Base-by-base conservation (phyloP, 805 yeast species). In the Lipomyces yamanashiensis region DNA sequence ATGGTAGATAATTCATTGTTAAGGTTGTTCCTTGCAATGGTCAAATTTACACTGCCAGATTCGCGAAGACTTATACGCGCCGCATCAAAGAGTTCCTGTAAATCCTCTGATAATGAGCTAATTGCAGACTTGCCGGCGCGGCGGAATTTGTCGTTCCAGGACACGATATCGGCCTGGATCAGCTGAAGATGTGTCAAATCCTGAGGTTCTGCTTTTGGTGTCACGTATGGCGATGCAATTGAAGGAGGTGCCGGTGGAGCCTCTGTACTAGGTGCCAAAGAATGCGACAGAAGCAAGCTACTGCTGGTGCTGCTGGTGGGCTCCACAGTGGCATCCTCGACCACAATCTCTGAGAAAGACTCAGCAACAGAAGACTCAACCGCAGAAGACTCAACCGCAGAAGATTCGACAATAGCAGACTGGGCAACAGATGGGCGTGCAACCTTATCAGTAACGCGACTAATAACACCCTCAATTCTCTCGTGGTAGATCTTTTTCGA, bases 81-180 rank as follows among this genome's bases (percentile, higher is more conserved):
- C 13, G 23, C 47, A 3, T 37, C 50, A 45, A 56, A 49, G 3
- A 61, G 33, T 1, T 4, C 51, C 10, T 59, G 68, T 10, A 66
- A 50, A 8, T 63, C 65, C 21, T 52, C 49, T 7, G 53, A 54
- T 13, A 66, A 52, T 7, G 59, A 55, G n/a, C 62, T 50, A 9
- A 66, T 61, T 1, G 69, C 69, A 3, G 53, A 36, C 51, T 66
- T 66, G n/a, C 69, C 69, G 7, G 69, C 64, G 12, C 49, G 36
- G 10, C 61, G 45, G 52, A 66, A 66, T 39, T 58, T 64, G 17
- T 47, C 45, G 28, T 54, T 57, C 69, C 69, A 66, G 23, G 54
- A 19, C 2, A 34, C 21, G 3, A 66, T 49, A 41, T 66, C 69
- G 1, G 47, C 45, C 10, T 28, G 23, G 34, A 66, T 62, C 13